Evolutionary conservation across 1,284 basidiomycete genomes (phyloP).

Genomic region (Ceratobasidium sp.): DNA sequence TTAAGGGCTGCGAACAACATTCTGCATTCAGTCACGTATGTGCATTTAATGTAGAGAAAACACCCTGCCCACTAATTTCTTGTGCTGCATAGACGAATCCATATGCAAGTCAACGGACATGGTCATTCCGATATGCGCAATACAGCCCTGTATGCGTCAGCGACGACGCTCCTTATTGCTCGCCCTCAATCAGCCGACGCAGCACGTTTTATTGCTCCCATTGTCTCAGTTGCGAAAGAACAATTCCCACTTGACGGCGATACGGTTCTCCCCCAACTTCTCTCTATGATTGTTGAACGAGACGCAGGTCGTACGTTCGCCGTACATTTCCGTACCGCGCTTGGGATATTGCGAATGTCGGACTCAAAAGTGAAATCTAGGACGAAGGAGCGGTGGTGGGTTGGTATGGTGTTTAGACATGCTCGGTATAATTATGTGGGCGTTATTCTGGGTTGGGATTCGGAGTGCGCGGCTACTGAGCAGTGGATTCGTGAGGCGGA

Average conservation of each 20-base stretch:
- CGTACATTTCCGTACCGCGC: conserved; percentile 6
- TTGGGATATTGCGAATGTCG: background rate
- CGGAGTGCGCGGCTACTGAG: conserved; percentile 61
- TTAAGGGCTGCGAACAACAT: conserved; percentile 61
- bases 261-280: conserved; percentile 42
- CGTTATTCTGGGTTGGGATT: conserved; percentile 69
- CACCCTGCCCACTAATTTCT: background rate
- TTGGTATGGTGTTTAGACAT: conserved; percentile 68
- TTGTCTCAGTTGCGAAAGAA: conserved; percentile 40
- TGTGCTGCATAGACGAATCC: conserved; percentile 7
- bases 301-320: conserved; percentile 26
- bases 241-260: conserved; percentile 45
- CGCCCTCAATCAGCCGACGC: conserved; percentile 34
- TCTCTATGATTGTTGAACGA: conserved; percentile 23
- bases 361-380: background rate
- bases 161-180: conserved; percentile 7
- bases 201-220: conserved; percentile 16
- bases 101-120: background rate
- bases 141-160: conserved; percentile 23
- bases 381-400: conserved; percentile 58
- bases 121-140: background rate
- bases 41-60: conserved; percentile 50
- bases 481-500: conserved; percentile 65
- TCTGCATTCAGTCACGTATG: conserved; percentile 49
- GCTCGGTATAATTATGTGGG: conserved; percentile 62